Conservation (phyloP, 345 rosid genomes). For the Durio zibethinus region DNA sequence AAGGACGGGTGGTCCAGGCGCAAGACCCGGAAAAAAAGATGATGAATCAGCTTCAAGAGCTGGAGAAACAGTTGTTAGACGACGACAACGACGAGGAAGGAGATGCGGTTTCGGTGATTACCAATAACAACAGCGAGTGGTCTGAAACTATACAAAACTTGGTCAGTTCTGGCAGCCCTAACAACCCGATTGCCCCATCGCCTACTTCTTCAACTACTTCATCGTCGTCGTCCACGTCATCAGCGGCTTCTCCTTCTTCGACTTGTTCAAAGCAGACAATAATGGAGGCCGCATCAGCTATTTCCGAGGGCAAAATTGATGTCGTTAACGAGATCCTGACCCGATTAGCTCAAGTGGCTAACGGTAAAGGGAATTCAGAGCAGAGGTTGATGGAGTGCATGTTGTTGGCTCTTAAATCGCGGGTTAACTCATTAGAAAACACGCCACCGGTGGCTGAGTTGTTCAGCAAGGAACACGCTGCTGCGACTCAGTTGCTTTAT, state of each 20-base stretch:
- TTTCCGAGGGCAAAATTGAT: slow-evolving; percentile 67
- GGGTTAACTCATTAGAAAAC: slow-evolving; percentile 46
- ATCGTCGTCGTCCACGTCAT: slow-evolving; percentile 57
- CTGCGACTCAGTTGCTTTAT: slow-evolving; percentile 57
- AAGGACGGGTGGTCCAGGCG: slow-evolving; percentile 15
- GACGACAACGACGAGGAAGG: slow-evolving; percentile 61
- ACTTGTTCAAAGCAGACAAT: slow-evolving; percentile 52
- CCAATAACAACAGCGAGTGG: slow-evolving; percentile 76
- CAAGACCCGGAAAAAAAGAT: slow-evolving; percentile 62
- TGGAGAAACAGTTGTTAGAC: slow-evolving; percentile 74
- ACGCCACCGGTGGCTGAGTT: slow-evolving; percentile 56
- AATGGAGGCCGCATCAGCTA: slow-evolving; percentile 70
- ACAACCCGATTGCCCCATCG: slow-evolving; percentile 46
- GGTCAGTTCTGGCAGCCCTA: slow-evolving; percentile 31
- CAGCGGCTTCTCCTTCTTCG: slow-evolving; percentile 55
- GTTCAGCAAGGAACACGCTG: slow-evolving; percentile 51
- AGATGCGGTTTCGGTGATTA: slow-evolving; percentile 71
- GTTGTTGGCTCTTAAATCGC: slow-evolving; percentile 54
- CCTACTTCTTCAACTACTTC: slow-evolving; percentile 76
- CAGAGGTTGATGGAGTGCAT: slow-evolving; percentile 67
- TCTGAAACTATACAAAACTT: slow-evolving; percentile 63
- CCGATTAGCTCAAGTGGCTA: slow-evolving; percentile 48
- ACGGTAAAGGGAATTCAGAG: slow-evolving; percentile 59
- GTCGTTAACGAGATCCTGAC: slow-evolving; percentile 58
- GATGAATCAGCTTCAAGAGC: slow-evolving; percentile 72